Evolutionary conservation across 805 yeast species (phyloP).

Genomic region (Peterozyma xylosa): DNA sequence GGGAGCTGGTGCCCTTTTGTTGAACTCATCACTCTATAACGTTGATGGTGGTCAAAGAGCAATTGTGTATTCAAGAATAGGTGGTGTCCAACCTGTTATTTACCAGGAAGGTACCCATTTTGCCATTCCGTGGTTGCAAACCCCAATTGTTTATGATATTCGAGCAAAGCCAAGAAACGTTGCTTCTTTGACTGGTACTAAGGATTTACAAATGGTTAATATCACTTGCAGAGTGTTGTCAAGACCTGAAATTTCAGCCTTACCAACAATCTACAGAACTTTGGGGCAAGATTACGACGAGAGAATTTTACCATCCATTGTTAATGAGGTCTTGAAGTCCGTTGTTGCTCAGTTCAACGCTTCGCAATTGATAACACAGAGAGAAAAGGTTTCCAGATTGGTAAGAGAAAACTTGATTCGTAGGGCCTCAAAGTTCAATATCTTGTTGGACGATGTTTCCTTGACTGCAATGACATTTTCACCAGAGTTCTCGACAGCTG

Average conservation of each 20-base stretch:
- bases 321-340: constrained; percentile 91
- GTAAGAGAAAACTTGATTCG: constrained; percentile 87
- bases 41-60: constrained; percentile 99
- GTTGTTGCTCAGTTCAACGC: constrained; percentile 99
- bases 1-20: constrained; percentile 47
- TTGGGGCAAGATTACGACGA: constrained; percentile 94
- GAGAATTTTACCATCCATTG: constrained; percentile 95
- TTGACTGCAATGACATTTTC: constrained; percentile 95
- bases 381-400: constrained; percentile 89
- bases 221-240: constrained; percentile 97
- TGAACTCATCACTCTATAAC: constrained; percentile 58
- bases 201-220: constrained; percentile 97
- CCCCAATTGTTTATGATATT: constrained; percentile 87
- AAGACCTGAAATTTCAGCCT: constrained; percentile 70
- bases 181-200: constrained; percentile 94
- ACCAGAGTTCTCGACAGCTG: constrained; percentile 96
- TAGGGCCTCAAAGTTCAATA: constrained; percentile 86
- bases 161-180: constrained; percentile 97
- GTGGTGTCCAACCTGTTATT: constrained; percentile 78
- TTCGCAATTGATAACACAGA: constrained; percentile 96
- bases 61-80: constrained; percentile 79
- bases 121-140: constrained; percentile 90
- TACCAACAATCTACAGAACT: constrained; percentile 86
- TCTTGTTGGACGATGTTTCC: constrained; percentile 89
- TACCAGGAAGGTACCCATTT: constrained; percentile 94